Percentiles rank a stretch among this genome's conserved stretches.
phyloP scores from a whole-genome alignment of 2,329 filamentous ascomycete species.

The Arachnomyces sp. region DNA sequence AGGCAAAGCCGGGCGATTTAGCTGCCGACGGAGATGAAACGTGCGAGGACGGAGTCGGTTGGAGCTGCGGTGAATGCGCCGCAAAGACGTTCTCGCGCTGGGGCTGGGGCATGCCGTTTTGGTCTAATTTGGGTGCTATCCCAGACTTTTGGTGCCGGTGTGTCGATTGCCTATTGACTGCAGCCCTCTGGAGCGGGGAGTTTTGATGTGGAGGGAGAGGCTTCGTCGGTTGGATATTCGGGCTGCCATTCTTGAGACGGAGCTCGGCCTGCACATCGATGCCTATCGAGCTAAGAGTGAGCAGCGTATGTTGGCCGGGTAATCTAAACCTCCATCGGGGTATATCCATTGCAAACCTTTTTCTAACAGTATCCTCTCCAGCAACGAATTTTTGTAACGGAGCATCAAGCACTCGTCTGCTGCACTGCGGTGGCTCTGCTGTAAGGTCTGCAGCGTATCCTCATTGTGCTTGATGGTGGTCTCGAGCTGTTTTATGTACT shows the following conservation, averaged over 20 bases:
- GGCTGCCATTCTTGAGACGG: conserved; percentile 82
- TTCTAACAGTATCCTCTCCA: conserved; percentile 91
- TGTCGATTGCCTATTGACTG: conserved; percentile 68
- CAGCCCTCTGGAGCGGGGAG: conserved; percentile 68
- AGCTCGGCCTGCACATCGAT: conserved; percentile 97
- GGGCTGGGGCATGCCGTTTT: conserved; percentile 41
- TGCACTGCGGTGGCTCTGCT: conserved; percentile 87
- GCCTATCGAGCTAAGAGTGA: conserved; percentile 42
- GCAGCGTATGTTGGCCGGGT: conserved; percentile 1
- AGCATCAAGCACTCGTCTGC: conserved; percentile 97
- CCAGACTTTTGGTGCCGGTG: conserved; percentile 62
- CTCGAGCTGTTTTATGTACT: conserved; percentile 99
- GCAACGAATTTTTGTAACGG: conserved; percentile 92
- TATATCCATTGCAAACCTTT: conserved; percentile 57
- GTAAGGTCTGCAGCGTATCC: conserved; percentile 81
- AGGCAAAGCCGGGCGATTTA: conserved; percentile 53
- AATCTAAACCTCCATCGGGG: not conserved
- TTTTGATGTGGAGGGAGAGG: conserved; percentile 58
- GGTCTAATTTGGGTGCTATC: conserved; percentile 61
- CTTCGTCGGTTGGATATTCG: conserved; percentile 60
- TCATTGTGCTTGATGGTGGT: conserved; percentile 96
- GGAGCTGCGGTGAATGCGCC: conserved; percentile 59
- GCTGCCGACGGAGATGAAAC: conserved; percentile 56
- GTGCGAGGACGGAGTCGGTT: conserved; percentile 77
- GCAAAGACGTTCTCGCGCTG: conserved; percentile 28